Conservation (phyloP, 192 early-diverging fungal genomes). For the Umbelopsis vinacea region DNA sequence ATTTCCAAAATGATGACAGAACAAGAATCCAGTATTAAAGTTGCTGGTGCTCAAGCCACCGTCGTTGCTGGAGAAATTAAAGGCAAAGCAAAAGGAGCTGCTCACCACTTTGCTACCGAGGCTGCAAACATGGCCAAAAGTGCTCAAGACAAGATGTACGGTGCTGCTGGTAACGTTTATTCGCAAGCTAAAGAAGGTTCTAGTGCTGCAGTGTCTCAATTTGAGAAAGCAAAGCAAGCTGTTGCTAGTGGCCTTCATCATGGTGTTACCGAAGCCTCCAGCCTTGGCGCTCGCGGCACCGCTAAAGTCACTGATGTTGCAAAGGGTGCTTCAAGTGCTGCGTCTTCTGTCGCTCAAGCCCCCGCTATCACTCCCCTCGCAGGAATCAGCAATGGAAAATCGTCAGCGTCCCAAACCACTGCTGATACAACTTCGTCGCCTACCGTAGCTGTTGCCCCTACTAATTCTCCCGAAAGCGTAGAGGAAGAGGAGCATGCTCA, state of each 20-base stretch:
- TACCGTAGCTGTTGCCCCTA: background rate
- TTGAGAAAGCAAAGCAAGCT: slow-evolving; percentile 4
- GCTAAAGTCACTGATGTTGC: background rate
- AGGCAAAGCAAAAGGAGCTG: slow-evolving; percentile 6
- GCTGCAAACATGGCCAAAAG: background rate
- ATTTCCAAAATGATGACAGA: background rate
- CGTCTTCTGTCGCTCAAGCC: background rate
- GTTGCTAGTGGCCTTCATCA: slow-evolving; percentile 6
- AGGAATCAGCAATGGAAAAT: background rate
- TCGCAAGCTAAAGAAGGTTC: background rate
- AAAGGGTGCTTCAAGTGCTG: background rate
- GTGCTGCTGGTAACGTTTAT: slow-evolving; percentile 2
- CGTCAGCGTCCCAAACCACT: background rate
- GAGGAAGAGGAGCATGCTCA: background rate
- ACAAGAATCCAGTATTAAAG: background rate
- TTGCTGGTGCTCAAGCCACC: background rate
- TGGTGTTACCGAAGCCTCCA: slow-evolving; percentile 1
- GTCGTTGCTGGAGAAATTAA: background rate
- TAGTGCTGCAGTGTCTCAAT: background rate
- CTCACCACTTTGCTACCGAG: slow-evolving; percentile 5
- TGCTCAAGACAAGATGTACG: slow-evolving; percentile 1
- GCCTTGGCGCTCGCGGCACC: background rate
- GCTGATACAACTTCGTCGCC: background rate
- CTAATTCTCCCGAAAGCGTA: background rate
- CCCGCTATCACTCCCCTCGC: background rate